These are phyloP conservation scores for Paracoccidioides brasiliensis DNA, from an alignment of 2,329 filamentous ascomycete species.

Conservation along the genomic window DNA sequence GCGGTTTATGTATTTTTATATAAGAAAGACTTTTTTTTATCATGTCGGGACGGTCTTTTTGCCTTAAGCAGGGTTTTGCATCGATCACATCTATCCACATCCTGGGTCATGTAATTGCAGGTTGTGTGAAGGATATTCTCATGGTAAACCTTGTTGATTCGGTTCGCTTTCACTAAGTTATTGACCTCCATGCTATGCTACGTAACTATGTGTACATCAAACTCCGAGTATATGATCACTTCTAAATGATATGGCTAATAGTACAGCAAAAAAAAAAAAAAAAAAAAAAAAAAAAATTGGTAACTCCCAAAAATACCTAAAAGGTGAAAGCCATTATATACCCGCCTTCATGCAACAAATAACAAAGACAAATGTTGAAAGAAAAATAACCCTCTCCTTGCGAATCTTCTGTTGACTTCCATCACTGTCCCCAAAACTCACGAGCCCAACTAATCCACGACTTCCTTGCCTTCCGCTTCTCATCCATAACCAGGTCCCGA, in stretches of 20 bases:
- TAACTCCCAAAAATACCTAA: not conserved
- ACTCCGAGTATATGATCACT: not conserved
- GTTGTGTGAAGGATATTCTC: not conserved
- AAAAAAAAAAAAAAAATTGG: not conserved
- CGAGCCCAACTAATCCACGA: slow-evolving; percentile 45
- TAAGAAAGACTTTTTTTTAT: too few species aligned
- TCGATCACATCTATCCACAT: too few species aligned
- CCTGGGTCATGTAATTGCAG: too few species aligned
- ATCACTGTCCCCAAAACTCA: slow-evolving; percentile 16
- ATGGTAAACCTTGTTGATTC: not conserved
- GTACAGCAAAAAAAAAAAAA: not conserved
- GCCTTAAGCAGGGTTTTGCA: too few species aligned
- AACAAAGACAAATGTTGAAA: not conserved
- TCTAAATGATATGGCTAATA: not conserved
- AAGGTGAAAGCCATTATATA: not conserved
- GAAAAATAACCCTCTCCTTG: too few species aligned
- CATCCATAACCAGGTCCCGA: slow-evolving; percentile 47
- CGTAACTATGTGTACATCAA: not conserved
- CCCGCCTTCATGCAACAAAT: slow-evolving; percentile 5
- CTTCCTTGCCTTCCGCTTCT: slow-evolving; percentile 42
- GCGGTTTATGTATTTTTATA: not conserved
- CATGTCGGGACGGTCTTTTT: too few species aligned
- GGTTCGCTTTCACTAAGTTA: not conserved
- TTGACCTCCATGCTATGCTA: not conserved
- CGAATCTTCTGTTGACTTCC: slow-evolving; percentile 1